Evolutionary conservation across 345 rosid genomes (phyloP).

Genomic region (Brassica rapa): DNA sequence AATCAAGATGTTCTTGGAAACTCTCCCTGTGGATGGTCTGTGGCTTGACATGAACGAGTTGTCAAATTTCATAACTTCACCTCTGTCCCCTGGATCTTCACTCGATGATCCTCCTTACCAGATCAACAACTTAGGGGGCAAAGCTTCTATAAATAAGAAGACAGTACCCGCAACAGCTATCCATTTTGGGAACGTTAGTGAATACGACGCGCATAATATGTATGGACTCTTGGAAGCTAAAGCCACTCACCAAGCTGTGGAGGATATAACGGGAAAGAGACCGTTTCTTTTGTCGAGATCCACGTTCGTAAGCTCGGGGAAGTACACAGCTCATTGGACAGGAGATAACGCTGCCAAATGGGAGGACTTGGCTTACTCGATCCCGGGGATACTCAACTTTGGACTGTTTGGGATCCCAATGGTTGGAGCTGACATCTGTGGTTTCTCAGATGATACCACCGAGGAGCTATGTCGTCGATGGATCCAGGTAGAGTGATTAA

Average conservation of each 20-base stretch:
- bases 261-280: constrained; percentile 51
- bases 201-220: constrained; percentile 71
- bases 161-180: constrained; percentile 60
- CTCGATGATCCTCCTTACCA: constrained; percentile 71
- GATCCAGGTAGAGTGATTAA: constrained; percentile 60
- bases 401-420: constrained; percentile 83
- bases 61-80: constrained; percentile 60
- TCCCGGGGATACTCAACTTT: constrained; percentile 62
- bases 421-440: constrained; percentile 87
- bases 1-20: constrained; percentile 52
- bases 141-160: constrained; percentile 38
- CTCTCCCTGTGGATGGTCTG: constrained; percentile 61
- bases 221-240: constrained; percentile 65
- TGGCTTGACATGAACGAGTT: constrained; percentile 89
- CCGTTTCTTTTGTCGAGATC: constrained; percentile 75
- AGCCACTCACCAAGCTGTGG: constrained; percentile 61
- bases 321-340: constrained; percentile 81
- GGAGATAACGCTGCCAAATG: constrained; percentile 73
- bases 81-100: constrained; percentile 44
- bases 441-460: constrained; percentile 54
- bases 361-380: constrained; percentile 63
- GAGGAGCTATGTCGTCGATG: constrained; percentile 76
- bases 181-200: constrained; percentile 59
- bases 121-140: constrained; percentile 55
- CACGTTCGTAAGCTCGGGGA: constrained; percentile 74